Evolutionary conservation across 2,329 filamentous ascomycete genomes (phyloP).

Genomic region (Venturia asperata): DNA sequence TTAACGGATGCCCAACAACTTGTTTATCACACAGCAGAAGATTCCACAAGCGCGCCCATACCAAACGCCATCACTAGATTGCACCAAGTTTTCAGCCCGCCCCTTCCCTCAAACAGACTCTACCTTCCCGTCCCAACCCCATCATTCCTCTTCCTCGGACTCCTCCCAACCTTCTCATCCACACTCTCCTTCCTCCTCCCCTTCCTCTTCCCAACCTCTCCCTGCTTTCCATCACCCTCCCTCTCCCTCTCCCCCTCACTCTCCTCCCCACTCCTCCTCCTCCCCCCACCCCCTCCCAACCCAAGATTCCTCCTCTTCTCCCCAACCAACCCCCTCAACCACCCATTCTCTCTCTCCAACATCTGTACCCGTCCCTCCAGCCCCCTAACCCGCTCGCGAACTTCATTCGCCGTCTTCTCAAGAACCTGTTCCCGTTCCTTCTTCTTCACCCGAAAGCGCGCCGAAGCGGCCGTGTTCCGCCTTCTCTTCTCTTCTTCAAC

Average conservation of each 20-base stretch:
- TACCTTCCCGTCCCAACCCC: slow-evolving; percentile 12
- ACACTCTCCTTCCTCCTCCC: neutral
- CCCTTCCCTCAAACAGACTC: neutral
- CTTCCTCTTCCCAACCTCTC: slow-evolving; percentile 9
- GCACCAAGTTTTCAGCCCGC: too few species aligned
- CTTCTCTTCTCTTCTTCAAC: slow-evolving; percentile 49
- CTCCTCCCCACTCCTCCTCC: neutral
- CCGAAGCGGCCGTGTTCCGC: slow-evolving; percentile 46
- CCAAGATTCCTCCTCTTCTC: slow-evolving; percentile 29
- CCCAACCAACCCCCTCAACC: slow-evolving; percentile 45
- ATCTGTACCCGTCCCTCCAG: slow-evolving; percentile 42
- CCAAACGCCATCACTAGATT: too few species aligned
- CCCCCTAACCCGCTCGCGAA: slow-evolving; percentile 40
- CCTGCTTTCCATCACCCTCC: too few species aligned
- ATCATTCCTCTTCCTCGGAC: slow-evolving; percentile 17
- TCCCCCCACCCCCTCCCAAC: neutral
- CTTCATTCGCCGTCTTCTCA: slow-evolving; percentile 46
- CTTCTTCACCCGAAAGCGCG: slow-evolving; percentile 49
- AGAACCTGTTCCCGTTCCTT: slow-evolving; percentile 47
- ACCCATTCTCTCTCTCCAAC: slow-evolving; percentile 47
- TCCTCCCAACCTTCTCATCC: slow-evolving; percentile 3
- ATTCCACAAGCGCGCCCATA: too few species aligned
- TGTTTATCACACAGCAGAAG: too few species aligned
- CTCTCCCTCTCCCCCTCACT: neutral
- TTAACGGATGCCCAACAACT: too few species aligned